These are phyloP conservation scores for Coniosporium tulheliwenetii DNA, from an alignment of 2,329 filamentous ascomycete genomes.

Conservation along the genomic window DNA sequence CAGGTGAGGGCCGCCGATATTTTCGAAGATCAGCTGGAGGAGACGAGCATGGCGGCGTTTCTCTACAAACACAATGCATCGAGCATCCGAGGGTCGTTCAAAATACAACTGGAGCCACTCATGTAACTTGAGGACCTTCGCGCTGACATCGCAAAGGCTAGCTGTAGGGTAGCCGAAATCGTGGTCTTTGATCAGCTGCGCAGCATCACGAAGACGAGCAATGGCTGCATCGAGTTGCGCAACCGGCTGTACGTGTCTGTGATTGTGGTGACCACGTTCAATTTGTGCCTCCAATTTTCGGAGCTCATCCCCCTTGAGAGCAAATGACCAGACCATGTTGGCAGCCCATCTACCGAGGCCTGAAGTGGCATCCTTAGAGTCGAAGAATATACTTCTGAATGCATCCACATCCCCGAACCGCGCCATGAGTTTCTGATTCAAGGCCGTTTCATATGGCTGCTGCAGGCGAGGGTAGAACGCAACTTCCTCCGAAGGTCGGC, in stretches of 20 bases:
- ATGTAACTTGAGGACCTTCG: slow-evolving; percentile 54
- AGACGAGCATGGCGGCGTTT: slow-evolving; percentile 62
- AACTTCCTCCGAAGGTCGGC: slow-evolving; percentile 42
- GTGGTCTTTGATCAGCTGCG: slow-evolving; percentile 38
- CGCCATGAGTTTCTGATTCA: slow-evolving; percentile 43
- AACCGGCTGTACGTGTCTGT: slow-evolving; percentile 11
- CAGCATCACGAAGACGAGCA: slow-evolving; percentile 42
- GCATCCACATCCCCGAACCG: slow-evolving; percentile 35
- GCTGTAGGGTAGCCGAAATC: slow-evolving; percentile 24
- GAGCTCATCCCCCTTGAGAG: slow-evolving; percentile 46
- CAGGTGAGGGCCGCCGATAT: slow-evolving; percentile 43
- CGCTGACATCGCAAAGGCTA: slow-evolving; percentile 39
- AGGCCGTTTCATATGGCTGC: slow-evolving; percentile 42
- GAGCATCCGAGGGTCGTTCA: slow-evolving; percentile 36
- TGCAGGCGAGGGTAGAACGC: slow-evolving; percentile 39
- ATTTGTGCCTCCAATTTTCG: slow-evolving; percentile 44
- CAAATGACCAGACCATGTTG: slow-evolving; percentile 64
- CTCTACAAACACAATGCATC: slow-evolving; percentile 81
- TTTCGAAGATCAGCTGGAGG: slow-evolving; percentile 50
- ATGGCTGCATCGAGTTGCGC: slow-evolving; percentile 37
- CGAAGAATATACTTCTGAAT: slow-evolving; percentile 43
- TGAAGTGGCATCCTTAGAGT: slow-evolving; percentile 42
- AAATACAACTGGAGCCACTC: slow-evolving; percentile 49
- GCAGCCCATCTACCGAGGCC: slow-evolving; percentile 73
- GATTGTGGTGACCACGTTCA: slow-evolving; percentile 23